These are phyloP conservation scores for Adansonia grandidieri DNA, from an alignment of 441 rosid species.

Conservation along the genomic window DNA sequence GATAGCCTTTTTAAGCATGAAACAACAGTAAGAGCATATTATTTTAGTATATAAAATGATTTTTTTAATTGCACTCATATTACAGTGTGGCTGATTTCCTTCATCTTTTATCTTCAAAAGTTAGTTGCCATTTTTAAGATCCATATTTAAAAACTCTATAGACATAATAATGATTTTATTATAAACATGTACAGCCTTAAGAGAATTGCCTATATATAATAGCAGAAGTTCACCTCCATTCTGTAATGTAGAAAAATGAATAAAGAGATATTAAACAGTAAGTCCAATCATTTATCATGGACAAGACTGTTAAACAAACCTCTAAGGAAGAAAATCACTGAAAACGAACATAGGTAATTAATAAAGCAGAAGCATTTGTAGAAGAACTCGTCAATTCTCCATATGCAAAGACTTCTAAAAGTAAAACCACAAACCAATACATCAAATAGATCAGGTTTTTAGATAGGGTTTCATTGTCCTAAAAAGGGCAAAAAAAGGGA, in stretches of 20 bases:
- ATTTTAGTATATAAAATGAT: background rate
- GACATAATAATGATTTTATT: background rate
- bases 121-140: background rate
- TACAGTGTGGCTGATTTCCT: background rate
- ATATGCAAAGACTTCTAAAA: background rate
- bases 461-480: background rate
- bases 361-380: background rate
- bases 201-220: background rate
- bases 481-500: background rate
- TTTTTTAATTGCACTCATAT: background rate
- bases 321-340: too few relatives aligned
- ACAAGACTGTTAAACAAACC: background rate
- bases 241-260: background rate
- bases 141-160: background rate
- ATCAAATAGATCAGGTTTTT: background rate
- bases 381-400: background rate
- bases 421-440: background rate
- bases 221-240: background rate
- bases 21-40: background rate
- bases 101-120: background rate
- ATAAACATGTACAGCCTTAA: background rate
- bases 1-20: background rate
- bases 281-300: background rate
- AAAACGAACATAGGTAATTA: background rate
- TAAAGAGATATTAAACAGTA: background rate